These are phyloP conservation scores for Anacardium occidentale DNA, from an alignment of 345 rosid genomes.

Conservation along the genomic window DNA sequence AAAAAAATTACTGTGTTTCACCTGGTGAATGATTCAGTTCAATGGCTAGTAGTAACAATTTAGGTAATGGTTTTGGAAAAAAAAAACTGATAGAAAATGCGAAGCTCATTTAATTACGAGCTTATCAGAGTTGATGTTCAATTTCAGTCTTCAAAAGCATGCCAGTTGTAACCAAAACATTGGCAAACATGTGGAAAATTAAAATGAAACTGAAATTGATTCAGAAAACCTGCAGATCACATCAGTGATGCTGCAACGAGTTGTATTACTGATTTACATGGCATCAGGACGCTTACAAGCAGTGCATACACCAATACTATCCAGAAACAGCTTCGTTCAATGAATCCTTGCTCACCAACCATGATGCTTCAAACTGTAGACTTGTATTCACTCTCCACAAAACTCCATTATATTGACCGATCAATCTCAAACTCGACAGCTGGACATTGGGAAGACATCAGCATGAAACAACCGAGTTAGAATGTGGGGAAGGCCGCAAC, in stretches of 20 bases:
- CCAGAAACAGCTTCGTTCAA: neutral
- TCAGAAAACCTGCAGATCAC: slow-evolving; percentile 3
- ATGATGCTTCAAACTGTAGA: neutral
- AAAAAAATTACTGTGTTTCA: too few relatives aligned
- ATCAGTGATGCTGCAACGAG: neutral
- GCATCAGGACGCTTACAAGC: neutral
- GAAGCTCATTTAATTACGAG: neutral
- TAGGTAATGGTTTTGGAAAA: too few relatives aligned
- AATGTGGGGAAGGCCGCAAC: slow-evolving; percentile 43
- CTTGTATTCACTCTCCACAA: neutral
- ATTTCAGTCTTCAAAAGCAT: neutral
- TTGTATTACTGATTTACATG: slow-evolving; percentile 8
- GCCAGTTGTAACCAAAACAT: neutral
- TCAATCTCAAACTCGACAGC: slow-evolving; percentile 11
- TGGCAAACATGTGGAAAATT: neutral
- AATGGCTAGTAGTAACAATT: too few relatives aligned
- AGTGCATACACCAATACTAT: too few relatives aligned
- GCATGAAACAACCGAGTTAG: slow-evolving; percentile 61
- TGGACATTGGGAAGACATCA: slow-evolving; percentile 18
- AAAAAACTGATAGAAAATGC: neutral
- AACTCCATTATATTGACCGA: slow-evolving; percentile 5
- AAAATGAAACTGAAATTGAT: neutral
- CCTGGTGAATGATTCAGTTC: too few relatives aligned
- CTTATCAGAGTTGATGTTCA: neutral
- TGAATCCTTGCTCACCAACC: slow-evolving; percentile 14